A percentile compares a stretch with the other conserved stretches of the same genome.
Evolutionary conservation across 768 basidiomycete species (phyloP).

Genomic region (Tubosaeta sp.): DNA sequence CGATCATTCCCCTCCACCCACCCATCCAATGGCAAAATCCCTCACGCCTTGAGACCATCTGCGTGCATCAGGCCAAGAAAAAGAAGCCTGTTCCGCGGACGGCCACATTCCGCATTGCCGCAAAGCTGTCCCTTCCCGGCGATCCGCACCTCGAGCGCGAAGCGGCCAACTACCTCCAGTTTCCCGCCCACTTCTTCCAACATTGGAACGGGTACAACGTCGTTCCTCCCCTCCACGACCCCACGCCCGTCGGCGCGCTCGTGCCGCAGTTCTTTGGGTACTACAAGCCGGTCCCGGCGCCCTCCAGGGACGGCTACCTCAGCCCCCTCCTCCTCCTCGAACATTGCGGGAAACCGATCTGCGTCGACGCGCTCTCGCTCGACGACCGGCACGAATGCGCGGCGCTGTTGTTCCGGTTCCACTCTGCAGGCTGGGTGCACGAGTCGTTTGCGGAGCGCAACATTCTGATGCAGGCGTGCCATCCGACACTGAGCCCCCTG

Average conservation of each 20-base stretch:
- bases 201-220: constrained; percentile 26
- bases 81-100: constrained; percentile 22
- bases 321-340: constrained; percentile 15
- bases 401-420: constrained; percentile 37
- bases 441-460: constrained; percentile 42
- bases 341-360: constrained; percentile 38
- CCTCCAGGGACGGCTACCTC: not conserved
- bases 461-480: constrained; percentile 40
- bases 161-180: constrained; percentile 23
- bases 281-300: constrained; percentile 34
- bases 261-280: constrained; percentile 65
- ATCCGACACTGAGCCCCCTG: constrained; percentile 27
- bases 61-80: constrained; percentile 6
- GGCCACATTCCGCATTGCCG: constrained; percentile 36
- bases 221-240: constrained; percentile 33
- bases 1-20: constrained; percentile 1
- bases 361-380: constrained; percentile 15
- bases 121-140: constrained; percentile 37
- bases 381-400: constrained; percentile 39
- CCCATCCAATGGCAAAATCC: constrained; percentile 19
- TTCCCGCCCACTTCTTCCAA: constrained; percentile 27
- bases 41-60: constrained; percentile 6
- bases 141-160: constrained; percentile 35
- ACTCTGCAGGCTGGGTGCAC: constrained; percentile 35
- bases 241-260: constrained; percentile 46